phyloP scores from a whole-genome alignment of 176 grass and related monocot genomes.

The Elymus sibiricus region DNA sequence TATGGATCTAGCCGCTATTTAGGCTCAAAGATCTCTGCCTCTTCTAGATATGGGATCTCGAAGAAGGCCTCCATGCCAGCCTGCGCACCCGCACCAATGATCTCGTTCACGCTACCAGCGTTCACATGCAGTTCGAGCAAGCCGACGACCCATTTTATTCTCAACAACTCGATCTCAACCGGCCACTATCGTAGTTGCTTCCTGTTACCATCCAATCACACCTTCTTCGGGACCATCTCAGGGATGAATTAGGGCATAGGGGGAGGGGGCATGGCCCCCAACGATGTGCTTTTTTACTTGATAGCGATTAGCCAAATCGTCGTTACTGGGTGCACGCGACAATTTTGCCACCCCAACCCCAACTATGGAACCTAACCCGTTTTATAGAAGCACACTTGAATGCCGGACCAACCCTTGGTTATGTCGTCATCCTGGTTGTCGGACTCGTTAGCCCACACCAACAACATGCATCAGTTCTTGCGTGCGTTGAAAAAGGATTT shows the following conservation, averaged over 20 bases:
- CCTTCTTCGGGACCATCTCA: slow-evolving; percentile 33
- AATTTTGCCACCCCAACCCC: no score
- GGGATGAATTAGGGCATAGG: no score
- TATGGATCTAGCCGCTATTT: slow-evolving; percentile 41
- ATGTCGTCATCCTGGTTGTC: background rate
- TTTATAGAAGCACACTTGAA: no score
- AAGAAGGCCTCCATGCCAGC: slow-evolving; percentile 60
- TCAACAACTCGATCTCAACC: slow-evolving; percentile 55
- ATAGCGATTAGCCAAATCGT: no score
- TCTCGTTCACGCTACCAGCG: background rate
- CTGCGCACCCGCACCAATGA: slow-evolving; percentile 46
- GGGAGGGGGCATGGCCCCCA: no score
- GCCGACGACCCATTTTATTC: slow-evolving; percentile 20
- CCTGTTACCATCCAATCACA: slow-evolving; percentile 41
- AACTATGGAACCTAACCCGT: no score
- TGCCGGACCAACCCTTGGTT: background rate
- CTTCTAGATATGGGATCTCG: slow-evolving; percentile 31
- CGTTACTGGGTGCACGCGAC: no score
- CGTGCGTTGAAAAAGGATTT: background rate
- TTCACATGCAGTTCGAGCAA: slow-evolving; percentile 28
- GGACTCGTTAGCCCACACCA: background rate
- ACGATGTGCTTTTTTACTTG: no score
- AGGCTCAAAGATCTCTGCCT: slow-evolving; percentile 34
- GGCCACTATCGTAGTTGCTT: slow-evolving; percentile 51
- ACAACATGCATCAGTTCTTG: background rate